Conservation (phyloP, 1,284 basidiomycete species). For the Schizophyllum commune region DNA sequence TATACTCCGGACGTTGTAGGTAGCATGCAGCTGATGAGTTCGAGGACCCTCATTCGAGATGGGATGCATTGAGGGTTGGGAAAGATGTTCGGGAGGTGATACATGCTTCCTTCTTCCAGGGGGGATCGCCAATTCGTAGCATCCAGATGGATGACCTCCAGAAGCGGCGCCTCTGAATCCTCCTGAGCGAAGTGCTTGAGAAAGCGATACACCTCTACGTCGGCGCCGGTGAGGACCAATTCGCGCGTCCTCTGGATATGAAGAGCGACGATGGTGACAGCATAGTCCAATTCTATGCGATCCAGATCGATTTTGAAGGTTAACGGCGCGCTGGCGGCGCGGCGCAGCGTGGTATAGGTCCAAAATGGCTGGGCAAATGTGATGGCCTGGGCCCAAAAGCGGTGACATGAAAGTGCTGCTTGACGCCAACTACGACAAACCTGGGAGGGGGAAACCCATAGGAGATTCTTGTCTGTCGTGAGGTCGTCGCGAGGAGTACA, state of each 20-base stretch:
- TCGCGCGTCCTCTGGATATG: not conserved
- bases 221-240: not conserved
- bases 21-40: no score
- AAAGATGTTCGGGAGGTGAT: not conserved
- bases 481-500: constrained; percentile 23
- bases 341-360: not conserved
- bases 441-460: constrained; percentile 20
- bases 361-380: not conserved
- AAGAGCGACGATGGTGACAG: not conserved
- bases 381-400: constrained; percentile 16
- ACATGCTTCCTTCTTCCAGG: not conserved
- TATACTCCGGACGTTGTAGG: no score
- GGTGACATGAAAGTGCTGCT: constrained; percentile 19
- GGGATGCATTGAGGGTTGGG: not conserved
- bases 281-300: not conserved
- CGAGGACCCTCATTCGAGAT: no score
- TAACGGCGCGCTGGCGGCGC: not conserved
- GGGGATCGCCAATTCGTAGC: not conserved
- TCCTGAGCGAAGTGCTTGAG: not conserved
- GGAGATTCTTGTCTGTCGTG: constrained; percentile 16
- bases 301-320: not conserved
- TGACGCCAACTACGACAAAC: constrained; percentile 22
- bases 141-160: not conserved
- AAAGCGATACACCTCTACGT: not conserved
- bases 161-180: not conserved